Base-by-base conservation (phyloP, 352 stramenopile species). In the Pythium utonaiense region DNA sequence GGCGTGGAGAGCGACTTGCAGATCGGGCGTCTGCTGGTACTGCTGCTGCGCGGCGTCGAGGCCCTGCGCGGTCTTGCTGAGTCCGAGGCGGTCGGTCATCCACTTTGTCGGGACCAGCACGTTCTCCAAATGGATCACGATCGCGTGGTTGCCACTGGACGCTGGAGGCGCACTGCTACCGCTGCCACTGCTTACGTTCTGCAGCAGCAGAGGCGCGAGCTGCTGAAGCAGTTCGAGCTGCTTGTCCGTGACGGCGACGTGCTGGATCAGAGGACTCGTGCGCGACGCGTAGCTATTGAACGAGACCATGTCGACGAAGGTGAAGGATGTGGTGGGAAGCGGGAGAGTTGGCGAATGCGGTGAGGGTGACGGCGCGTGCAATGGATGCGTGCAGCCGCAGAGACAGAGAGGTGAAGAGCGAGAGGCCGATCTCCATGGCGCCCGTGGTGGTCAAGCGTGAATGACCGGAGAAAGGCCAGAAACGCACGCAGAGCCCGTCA, bases 61-160 rank as follows among this genome's bases (percentile, higher is more conserved):
- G 6, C 59, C 59, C 13, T 60, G 59, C 24, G 59, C 30, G 2
- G 59, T 60, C 41, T 54, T 56, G 33, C 16, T 36, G 51, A 67
- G 60, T 12, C 60, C 60, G 19, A 67, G 52, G 19, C 60, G 60
- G 33, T 67, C 53, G 53, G 25, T 24, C 53, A 67, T 61, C 60
- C 60, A 67, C 53, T 67, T 61, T 44, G 60, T 62, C 8, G 60
- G 60, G 31, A 67, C 60, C 22, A 67, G 53, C 9, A 67, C 60
- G 34, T 67, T 67, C 28, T 67, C 60, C 4, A 66, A 45, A 38
- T 66, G 59, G 50, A 66, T 56, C 38, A 66, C 59, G 22, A 66
- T 52, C 13, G 59, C 59, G 6, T 64, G 49, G 38, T 64, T 47
- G 24, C 12, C 49, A 4, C 34, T 49, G 5, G 40, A 5, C 5